Conservation (phyloP, 257 asterid species). For the Ballota nigra region DNA sequence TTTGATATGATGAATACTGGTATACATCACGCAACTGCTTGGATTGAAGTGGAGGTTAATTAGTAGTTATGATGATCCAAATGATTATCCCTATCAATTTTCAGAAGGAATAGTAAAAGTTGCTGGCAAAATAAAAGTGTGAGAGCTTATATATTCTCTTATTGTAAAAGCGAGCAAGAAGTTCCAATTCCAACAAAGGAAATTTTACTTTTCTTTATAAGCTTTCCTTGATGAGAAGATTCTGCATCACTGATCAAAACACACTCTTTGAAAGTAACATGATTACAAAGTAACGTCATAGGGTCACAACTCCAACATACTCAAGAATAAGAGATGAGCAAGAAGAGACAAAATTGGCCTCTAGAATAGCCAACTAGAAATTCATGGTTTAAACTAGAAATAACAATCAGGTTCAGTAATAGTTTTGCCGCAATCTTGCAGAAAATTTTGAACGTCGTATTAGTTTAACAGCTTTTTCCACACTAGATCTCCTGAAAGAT, state of each 20-base stretch:
- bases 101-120: constrained; percentile 22
- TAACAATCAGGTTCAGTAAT: not conserved
- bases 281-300: not conserved
- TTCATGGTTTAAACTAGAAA: not conserved
- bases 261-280: not conserved
- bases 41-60: constrained; percentile 57
- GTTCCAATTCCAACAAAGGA: not conserved
- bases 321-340: not conserved
- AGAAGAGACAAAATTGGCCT: not conserved
- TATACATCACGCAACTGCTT: constrained; percentile 59
- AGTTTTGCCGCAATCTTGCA: not conserved
- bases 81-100: constrained; percentile 23
- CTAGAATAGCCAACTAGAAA: not conserved
- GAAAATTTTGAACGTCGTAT: not conserved
- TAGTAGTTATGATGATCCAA: constrained; percentile 33
- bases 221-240: not conserved
- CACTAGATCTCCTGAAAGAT: not conserved
- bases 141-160: not conserved
- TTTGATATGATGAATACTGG: constrained; percentile 61
- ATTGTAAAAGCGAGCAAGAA: not conserved
- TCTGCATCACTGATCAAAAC: constrained; percentile 1
- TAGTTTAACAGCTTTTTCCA: not conserved
- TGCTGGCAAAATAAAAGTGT: not conserved
- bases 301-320: not conserved
- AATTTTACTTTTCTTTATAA: not conserved